These are phyloP conservation scores for Annulohypoxylon stygium DNA, from an alignment of 495 filamentous ascomycete genomes.

Conservation along the genomic window DNA sequence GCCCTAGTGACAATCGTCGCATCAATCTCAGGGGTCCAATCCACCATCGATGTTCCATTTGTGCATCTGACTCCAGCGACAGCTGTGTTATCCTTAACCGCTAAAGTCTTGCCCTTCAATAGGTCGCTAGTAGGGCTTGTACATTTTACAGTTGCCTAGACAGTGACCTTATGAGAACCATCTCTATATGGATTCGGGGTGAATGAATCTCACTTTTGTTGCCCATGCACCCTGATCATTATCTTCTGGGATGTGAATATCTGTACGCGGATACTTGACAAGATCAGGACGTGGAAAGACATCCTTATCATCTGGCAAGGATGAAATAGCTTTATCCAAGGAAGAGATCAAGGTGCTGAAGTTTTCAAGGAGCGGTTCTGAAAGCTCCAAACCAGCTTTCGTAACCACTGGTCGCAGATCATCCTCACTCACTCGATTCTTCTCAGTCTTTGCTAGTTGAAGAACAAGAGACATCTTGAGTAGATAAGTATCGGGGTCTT, in stretches of 20 bases:
- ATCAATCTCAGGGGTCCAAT: conserved; percentile 55
- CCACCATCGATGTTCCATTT: conserved; percentile 54
- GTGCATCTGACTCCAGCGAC: conserved; percentile 55
- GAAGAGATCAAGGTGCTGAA: conserved; percentile 40
- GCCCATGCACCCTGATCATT: conserved; percentile 50
- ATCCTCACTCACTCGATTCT: conserved; percentile 21
- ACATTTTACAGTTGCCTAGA: conserved; percentile 47
- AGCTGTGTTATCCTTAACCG: conserved; percentile 57
- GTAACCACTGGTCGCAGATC: conserved; percentile 38
- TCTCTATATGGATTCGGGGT: too few species aligned
- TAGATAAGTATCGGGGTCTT: background rate
- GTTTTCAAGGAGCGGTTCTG: conserved; percentile 30
- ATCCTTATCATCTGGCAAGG: conserved; percentile 40
- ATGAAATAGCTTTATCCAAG: conserved; percentile 38
- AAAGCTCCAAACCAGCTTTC: conserved; percentile 43
- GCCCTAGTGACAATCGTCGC: conserved; percentile 55
- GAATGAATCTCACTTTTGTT: conserved; percentile 37
- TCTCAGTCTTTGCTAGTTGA: background rate
- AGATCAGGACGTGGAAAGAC: conserved; percentile 47
- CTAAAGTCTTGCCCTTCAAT: conserved; percentile 52
- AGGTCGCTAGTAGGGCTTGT: conserved; percentile 47
- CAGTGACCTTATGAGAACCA: conserved; percentile 18
- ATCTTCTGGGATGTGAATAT: conserved; percentile 50
- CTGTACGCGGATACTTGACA: conserved; percentile 43
- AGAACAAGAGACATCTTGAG: conserved; percentile 31